Evolutionary conservation across 2,329 filamentous ascomycete species (phyloP), one percentile per base, ranked within the genome.

Genomic region (Penicillium occitanis): DNA sequence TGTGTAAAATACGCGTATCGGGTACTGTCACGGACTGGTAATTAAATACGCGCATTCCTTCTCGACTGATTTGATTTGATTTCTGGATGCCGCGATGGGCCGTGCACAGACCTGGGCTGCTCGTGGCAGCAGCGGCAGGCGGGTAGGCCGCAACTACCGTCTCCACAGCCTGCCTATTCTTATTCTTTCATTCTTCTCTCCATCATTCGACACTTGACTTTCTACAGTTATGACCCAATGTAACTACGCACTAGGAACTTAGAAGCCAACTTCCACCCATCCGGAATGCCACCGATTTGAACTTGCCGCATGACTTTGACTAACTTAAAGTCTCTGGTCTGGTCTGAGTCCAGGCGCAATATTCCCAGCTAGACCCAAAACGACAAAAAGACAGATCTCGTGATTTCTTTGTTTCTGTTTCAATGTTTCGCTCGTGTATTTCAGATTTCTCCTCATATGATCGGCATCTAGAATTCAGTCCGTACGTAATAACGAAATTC

Each of bases 91-190:
- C n/a, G 51, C 51, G 51, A 37, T 28, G 50, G 50, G 50, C 28
- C 50, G 50, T 53, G 51, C 51, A 57, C 51, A 57, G 51, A 57
- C 51, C 51, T 13, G 19, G 51, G 22, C 51, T 57, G 51, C 30
- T 57, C 50, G 59, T 42, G 37, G 58, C 58, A 46, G 37, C 37
- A 28, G 58, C 19, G 58, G 58, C 58, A 53, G 28, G 50, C 25
- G 50, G 50, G 50, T 53, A 53, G 50, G 50, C 50, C 48, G 48
- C 14, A 51, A 51, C 48, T 51, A 25, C 48, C 48, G 25, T 51
- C 48, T 33, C 50, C 50, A 53, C 50, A 33, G 28, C 25, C 14
- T 51, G 25, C 48, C 14, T 30, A 30, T 17, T 28, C 25, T n/a
- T n/a, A 3, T 53, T 10, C 14, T 53, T 33, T 33, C 14, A 53